Base-by-base conservation (phyloP, 2,329 filamentous ascomycete genomes). In the Eutypella sp. region DNA sequence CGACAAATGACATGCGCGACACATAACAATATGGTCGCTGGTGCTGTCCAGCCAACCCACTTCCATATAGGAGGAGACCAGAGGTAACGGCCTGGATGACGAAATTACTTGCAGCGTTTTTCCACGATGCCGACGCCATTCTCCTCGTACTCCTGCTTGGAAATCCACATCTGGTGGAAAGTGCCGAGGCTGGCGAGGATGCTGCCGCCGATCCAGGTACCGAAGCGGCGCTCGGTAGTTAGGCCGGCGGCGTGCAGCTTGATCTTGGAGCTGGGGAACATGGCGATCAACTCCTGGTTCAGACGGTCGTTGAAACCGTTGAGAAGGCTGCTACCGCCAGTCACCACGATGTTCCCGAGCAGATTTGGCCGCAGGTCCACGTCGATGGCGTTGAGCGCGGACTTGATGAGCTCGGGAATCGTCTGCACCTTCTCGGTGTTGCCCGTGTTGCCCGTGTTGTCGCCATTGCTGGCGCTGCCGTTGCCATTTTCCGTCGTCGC, bases 161-260 rank as follows among this genome's bases (percentile, higher is more conserved):
- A 92, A 58, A 99, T 95, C 93, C 93, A 99, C 87, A 99, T 92
- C 74, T 99, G 93, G 72, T 99, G 93, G 71, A 99, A 99, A 13
- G 91, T 96, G 9, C 95, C 95, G 70, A 99, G 68, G 67, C 91
- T 96, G 6, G 89, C 91, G 56, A 99, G 73, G 57, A 99, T 96
- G 68, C 90, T 96, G 39, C 93, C 93, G 40, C 95, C 93, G 56
- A 99, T 90, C 92, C 93, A 99, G 41, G 88, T 84, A 19, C 89
- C 91, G 67, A 95, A 97, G 54, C 90, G 86, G 44, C 95, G 75
- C 75, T 99, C 95, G 31, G 85, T 87, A 1, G 87, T 87, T 58
- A 92, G 82, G 16, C 89, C 89, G 1, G 90, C 85, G 0, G 93
- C 89, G 57, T 93, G 87, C 31, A 99, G 82, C 67, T 93, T 87